These are phyloP conservation scores for Xylariaceae sp. DNA, from an alignment of 2,329 filamentous ascomycete genomes.

Conservation along the genomic window DNA sequence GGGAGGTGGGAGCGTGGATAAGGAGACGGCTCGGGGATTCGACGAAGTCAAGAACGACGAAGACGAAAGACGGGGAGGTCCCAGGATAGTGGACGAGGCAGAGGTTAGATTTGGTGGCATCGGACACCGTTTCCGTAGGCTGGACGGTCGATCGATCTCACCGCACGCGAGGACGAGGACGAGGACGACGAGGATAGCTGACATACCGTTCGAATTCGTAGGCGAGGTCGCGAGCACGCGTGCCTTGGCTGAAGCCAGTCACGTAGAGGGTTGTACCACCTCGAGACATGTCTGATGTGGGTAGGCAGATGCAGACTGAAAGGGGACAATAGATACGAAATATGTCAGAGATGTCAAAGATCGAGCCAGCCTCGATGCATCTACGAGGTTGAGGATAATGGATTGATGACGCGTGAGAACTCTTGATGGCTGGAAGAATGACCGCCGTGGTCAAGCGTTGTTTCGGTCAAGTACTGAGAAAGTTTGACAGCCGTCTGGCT, in stretches of 20 bases:
- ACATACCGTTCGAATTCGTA: slow-evolving; percentile 99
- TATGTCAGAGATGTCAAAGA: neutral
- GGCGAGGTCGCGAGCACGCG: slow-evolving; percentile 96
- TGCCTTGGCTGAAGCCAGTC: slow-evolving; percentile 98
- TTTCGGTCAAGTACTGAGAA: slow-evolving; percentile 20
- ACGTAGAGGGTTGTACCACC: slow-evolving; percentile 94
- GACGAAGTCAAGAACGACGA: slow-evolving; percentile 35
- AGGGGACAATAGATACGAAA: neutral
- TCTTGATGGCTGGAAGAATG: slow-evolving; percentile 18
- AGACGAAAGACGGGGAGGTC: slow-evolving; percentile 32
- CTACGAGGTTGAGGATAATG: neutral
- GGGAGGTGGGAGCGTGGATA: slow-evolving; percentile 29
- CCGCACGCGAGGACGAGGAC: slow-evolving; percentile 37
- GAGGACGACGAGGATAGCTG: slow-evolving; percentile 42
- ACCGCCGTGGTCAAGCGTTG: slow-evolving; percentile 8
- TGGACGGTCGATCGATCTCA: slow-evolving; percentile 44
- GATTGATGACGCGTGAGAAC: slow-evolving; percentile 9
- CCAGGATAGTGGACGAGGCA: slow-evolving; percentile 34
- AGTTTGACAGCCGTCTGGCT: slow-evolving; percentile 20
- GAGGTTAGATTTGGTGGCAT: slow-evolving; percentile 32
- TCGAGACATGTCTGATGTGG: slow-evolving; percentile 67
- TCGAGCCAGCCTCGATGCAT: slow-evolving; percentile 5
- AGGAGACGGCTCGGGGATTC: slow-evolving; percentile 40
- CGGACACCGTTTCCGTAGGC: slow-evolving; percentile 34
- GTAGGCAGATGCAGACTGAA: slow-evolving; percentile 5